These are phyloP conservation scores for Eucalyptus caleyi DNA, from an alignment of 345 rosid species.

Conservation along the genomic window DNA sequence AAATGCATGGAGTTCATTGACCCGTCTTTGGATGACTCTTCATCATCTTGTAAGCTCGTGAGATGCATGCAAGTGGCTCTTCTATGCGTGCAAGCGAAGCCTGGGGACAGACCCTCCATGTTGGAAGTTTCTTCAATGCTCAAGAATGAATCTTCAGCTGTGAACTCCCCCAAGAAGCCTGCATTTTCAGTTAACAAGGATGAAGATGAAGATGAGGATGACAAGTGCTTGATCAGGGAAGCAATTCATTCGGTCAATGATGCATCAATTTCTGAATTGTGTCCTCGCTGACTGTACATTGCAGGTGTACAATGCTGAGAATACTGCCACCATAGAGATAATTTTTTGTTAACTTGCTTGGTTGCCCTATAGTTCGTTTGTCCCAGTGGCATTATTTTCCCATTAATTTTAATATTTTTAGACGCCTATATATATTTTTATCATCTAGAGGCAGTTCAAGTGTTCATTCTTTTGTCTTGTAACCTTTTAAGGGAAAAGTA, in stretches of 20 bases:
- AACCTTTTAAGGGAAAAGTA: too few relatives aligned
- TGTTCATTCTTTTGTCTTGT: too few relatives aligned
- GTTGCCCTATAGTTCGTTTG: too few relatives aligned
- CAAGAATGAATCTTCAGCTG: not conserved
- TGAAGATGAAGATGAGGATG: too few relatives aligned
- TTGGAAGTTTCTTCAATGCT: slow-evolving; percentile 11
- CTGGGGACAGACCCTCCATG: slow-evolving; percentile 15
- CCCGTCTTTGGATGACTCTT: slow-evolving; percentile 6
- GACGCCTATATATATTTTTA: too few relatives aligned
- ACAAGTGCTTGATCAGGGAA: not conserved
- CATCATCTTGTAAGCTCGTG: not conserved
- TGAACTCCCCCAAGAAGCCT: slow-evolving; percentile 10
- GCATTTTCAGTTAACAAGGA: slow-evolving; percentile 5
- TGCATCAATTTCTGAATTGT: slow-evolving; percentile 2
- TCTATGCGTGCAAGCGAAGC: slow-evolving; percentile 12
- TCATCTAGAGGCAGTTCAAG: too few relatives aligned
- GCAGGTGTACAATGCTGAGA: not conserved
- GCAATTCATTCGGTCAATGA: slow-evolving; percentile 7
- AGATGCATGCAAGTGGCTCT: slow-evolving; percentile 18
- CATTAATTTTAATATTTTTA: too few relatives aligned
- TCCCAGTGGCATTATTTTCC: too few relatives aligned
- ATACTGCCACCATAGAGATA: too few relatives aligned
- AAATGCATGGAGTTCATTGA: slow-evolving; percentile 7
- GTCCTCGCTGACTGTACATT: slow-evolving; percentile 9
- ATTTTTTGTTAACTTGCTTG: too few relatives aligned